phyloP scores from a whole-genome alignment of 2,329 filamentous ascomycete genomes.

The Drechslerella stenobrocha region DNA sequence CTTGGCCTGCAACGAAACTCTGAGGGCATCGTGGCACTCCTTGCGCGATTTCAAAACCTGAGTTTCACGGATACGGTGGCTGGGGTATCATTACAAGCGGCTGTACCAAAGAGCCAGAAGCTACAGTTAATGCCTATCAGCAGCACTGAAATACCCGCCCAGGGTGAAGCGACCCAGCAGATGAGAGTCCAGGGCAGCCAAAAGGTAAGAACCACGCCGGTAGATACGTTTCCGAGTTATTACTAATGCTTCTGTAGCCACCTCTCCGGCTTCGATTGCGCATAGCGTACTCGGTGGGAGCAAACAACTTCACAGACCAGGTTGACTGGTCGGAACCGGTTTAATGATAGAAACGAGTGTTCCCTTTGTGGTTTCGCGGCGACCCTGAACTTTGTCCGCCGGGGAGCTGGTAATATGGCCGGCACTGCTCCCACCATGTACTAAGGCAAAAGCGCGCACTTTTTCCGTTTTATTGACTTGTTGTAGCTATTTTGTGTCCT shows the following conservation, averaged over 20 bases:
- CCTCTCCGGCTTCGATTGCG: slow-evolving; percentile 80
- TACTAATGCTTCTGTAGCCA: slow-evolving; percentile 59
- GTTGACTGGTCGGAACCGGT: slow-evolving; percentile 85
- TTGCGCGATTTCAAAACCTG: slow-evolving; percentile 79
- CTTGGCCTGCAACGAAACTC: slow-evolving; percentile 82
- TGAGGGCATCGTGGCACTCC: slow-evolving; percentile 76
- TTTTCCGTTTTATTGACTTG: neutral
- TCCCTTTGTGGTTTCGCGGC: too few species aligned
- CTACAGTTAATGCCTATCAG: slow-evolving; percentile 89
- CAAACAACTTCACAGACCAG: slow-evolving; percentile 78
- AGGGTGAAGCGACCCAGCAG: slow-evolving; percentile 81
- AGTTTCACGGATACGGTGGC: slow-evolving; percentile 68
- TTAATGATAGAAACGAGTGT: slow-evolving; percentile 4
- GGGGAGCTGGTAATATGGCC: too few species aligned
- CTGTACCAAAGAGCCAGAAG: slow-evolving; percentile 94
- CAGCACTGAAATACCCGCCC: slow-evolving; percentile 72
- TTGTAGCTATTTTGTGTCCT: neutral
- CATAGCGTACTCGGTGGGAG: slow-evolving; percentile 74
- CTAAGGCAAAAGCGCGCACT: neutral
- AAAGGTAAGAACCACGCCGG: slow-evolving; percentile 70
- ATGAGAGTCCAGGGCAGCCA: slow-evolving; percentile 85
- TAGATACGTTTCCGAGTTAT: slow-evolving; percentile 9
- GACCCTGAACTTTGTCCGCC: too few species aligned
- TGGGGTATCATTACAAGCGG: slow-evolving; percentile 83
- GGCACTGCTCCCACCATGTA: too few species aligned